These are phyloP conservation scores for Eimeria sp. DNA, from an alignment of 169 alveolate species.

Conservation along the genomic window DNA sequence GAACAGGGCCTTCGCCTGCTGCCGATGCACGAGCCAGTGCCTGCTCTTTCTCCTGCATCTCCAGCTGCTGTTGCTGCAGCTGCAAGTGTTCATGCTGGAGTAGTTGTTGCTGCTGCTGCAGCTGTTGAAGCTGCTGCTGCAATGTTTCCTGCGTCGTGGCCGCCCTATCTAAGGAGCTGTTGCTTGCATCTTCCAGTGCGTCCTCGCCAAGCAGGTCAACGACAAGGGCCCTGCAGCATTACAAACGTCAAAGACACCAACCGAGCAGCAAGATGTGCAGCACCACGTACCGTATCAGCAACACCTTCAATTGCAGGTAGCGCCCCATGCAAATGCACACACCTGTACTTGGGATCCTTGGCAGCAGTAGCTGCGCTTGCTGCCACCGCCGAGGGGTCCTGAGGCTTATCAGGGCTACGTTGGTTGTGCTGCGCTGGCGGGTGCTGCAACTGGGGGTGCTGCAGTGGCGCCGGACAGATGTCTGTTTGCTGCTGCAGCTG, in stretches of 20 bases:
- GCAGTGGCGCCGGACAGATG: constrained; percentile 1
- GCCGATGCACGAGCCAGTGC: constrained; percentile 51
- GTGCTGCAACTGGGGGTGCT: constrained; percentile 60
- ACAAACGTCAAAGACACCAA: neutral
- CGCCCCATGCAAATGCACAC: constrained; percentile 6
- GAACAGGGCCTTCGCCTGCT: constrained; percentile 14
- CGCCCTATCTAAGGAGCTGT: constrained; percentile 47
- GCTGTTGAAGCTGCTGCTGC: constrained; percentile 74
- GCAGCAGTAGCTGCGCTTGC: constrained; percentile 63
- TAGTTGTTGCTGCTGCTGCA: constrained; percentile 68
- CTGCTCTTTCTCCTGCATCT: constrained; percentile 58
- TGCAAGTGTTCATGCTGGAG: constrained; percentile 71
- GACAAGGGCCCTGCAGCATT: constrained; percentile 60
- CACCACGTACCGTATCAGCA: neutral
- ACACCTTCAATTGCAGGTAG: constrained; percentile 14
- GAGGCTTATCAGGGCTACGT: neutral
- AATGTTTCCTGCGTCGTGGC: constrained; percentile 52
- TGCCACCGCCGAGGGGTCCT: neutral
- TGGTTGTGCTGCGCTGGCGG: constrained; percentile 40
- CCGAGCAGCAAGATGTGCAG: neutral
- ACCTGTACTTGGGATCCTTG: constrained; percentile 71
- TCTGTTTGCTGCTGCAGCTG: constrained; percentile 41
- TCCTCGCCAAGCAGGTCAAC: constrained; percentile 69
- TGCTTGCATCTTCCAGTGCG: constrained; percentile 74
- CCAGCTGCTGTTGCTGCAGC: constrained; percentile 76